Base-by-base conservation (phyloP, 352 stramenopile species). In the Globisporangium nunn region DNA sequence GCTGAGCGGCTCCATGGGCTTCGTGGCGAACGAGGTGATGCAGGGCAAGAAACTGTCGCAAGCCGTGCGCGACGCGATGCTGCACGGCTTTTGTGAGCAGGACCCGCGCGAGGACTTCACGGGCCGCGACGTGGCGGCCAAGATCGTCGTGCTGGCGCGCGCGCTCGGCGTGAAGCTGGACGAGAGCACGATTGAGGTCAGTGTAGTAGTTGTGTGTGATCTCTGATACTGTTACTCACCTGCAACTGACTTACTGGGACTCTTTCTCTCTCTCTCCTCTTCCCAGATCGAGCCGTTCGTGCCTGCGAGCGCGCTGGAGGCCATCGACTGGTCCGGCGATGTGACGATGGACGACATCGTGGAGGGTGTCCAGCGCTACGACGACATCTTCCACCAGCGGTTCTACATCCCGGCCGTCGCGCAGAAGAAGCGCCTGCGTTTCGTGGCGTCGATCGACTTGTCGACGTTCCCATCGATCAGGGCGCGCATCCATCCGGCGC, bases 1-100 rank as follows among this genome's bases (percentile, higher is more conserved):
- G 8, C 61, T 90, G n/a, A 92, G 81, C 33, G 81, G 79, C 3
- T 82, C 77, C 2, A 83, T 90, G 71, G 82, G 81, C 48, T 90
- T 72, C 30, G 79, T 90, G n/a, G 72, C 77, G 5, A 87, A 85
- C 59, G 63, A 85, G 39, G 67, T 92, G 0, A 88, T 92, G 81
- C 67, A 76, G n/a, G 81, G 81, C 54, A 71, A 75, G 51, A 68
- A 66, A 15, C 63, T 92, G 0, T 92, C 80, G 0, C 45, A 71
- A 52, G 82, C 82, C 31, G 69, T 92, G 2, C 64, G 71, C 12
- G 56, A 59, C 3, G 82, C 78, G 23, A 58, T 88, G 30, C 47
- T 60, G 11, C 72, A 77, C 10, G 82, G 80, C 3, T 90, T 85
- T 50, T 88, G 81, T 48, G 82, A 92, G 52, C 69, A 66, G 30